These are phyloP conservation scores for Saururus chinensis DNA, from an alignment of 164 flowering plant genomes.

Conservation along the genomic window DNA sequence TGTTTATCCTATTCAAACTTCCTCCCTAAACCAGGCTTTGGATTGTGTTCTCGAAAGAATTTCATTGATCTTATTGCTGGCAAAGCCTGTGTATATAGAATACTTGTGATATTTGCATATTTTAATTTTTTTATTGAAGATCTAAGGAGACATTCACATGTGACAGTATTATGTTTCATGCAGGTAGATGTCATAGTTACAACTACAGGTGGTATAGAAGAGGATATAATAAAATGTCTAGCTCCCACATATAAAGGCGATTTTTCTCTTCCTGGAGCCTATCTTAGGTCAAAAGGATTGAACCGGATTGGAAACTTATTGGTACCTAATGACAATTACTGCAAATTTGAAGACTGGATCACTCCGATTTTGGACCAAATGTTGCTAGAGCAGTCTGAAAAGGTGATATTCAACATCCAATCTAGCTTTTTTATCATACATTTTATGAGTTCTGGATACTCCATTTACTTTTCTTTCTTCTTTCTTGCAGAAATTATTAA, in stretches of 20 bases:
- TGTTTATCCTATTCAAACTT: no score
- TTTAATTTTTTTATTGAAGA: no score
- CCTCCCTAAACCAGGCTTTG: no score
- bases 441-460: neutral
- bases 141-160: neutral
- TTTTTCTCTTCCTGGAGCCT: conserved; percentile 72
- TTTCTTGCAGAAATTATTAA: neutral
- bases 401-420: conserved; percentile 35
- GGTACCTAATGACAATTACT: conserved; percentile 96
- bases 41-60: no score
- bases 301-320: conserved; percentile 91
- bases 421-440: neutral
- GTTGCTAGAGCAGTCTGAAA: conserved; percentile 66
- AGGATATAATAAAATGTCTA: conserved; percentile 92
- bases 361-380: conserved; percentile 81
- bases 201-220: conserved; percentile 95
- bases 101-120: no score
- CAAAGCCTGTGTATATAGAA: neutral
- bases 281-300: conserved; percentile 77
- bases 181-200: conserved; percentile 97
- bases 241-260: conserved; percentile 90
- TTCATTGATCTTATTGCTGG: no score
- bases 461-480: neutral
- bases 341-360: conserved; percentile 98
- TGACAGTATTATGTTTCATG: conserved; percentile 4